These are phyloP conservation scores for Ogataea methanolica DNA, from an alignment of 805 yeast genomes.

Conservation along the genomic window DNA sequence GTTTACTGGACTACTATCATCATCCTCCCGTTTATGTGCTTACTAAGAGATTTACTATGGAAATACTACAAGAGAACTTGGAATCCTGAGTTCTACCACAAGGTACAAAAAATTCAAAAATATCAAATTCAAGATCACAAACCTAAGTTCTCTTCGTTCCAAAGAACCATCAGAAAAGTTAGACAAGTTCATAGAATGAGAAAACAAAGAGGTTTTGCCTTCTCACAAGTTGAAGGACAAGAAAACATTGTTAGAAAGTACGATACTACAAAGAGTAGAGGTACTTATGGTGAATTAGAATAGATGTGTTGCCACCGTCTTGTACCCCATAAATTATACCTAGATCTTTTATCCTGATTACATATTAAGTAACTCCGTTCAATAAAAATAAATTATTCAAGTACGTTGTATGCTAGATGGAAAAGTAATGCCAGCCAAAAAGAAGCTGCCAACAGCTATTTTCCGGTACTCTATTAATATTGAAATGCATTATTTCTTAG, in stretches of 20 bases:
- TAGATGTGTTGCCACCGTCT: conserved; percentile 1
- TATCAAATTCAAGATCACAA: conserved; percentile 88
- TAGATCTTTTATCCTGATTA: no score
- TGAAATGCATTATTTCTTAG: no score
- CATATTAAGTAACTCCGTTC: background rate
- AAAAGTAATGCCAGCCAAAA: no score
- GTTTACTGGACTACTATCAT: conserved; percentile 81
- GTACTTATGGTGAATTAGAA: conserved; percentile 30
- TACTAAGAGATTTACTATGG: conserved; percentile 88
- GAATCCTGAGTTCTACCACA: conserved; percentile 87
- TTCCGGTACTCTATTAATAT: no score
- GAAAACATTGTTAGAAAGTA: conserved; percentile 88
- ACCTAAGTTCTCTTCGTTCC: conserved; percentile 96
- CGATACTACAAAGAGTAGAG: conserved; percentile 77
- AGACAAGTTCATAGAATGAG: conserved; percentile 98
- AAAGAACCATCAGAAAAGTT: conserved; percentile 92
- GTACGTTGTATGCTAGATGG: no score
- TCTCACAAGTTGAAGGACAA: conserved; percentile 93
- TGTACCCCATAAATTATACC: background rate
- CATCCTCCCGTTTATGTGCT: conserved; percentile 71
- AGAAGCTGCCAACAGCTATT: no score
- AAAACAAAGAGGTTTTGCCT: conserved; percentile 97
- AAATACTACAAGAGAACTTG: conserved; percentile 91
- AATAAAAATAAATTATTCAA: no score
- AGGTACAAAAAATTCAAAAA: conserved; percentile 95